phyloP scores from a whole-genome alignment of 345 rosid species.

The Populus deltoides region DNA sequence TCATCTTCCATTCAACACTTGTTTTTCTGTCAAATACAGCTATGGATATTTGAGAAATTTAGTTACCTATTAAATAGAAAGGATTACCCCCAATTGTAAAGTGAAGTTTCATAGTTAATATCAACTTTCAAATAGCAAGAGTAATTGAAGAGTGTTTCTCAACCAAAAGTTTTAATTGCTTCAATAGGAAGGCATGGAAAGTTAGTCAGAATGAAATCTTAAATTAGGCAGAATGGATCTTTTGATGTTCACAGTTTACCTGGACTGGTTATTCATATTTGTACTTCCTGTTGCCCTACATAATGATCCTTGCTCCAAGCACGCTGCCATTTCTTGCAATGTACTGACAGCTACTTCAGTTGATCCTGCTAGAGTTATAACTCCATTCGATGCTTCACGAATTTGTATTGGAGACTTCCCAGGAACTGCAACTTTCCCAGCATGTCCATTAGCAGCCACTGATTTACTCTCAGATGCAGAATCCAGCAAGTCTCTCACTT shows the following conservation, averaged over 20 bases:
- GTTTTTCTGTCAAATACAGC: too few relatives aligned
- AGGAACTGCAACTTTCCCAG: conserved; percentile 50
- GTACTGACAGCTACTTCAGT: conserved; percentile 76
- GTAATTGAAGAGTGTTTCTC: not conserved
- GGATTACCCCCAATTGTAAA: not conserved
- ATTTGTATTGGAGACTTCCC: conserved; percentile 90
- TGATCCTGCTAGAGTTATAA: conserved; percentile 89
- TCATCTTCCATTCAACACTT: not conserved
- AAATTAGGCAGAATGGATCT: not conserved
- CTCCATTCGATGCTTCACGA: conserved; percentile 90
- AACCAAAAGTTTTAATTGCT: not conserved
- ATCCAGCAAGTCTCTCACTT: conserved; percentile 88
- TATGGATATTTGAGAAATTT: not conserved
- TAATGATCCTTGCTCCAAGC: conserved; percentile 85
- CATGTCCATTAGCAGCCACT: conserved; percentile 43
- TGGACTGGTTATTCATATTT: conserved; percentile 95
- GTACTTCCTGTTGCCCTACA: conserved; percentile 96
- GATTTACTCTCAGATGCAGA: conserved; percentile 49
- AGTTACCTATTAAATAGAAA: not conserved
- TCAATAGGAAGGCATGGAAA: conserved; percentile 1
- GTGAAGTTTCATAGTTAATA: not conserved
- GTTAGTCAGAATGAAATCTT: not conserved
- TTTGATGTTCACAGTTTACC: conserved; percentile 42
- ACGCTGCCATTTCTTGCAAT: conserved; percentile 85
- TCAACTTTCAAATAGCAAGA: not conserved